Evolutionary conservation across 768 basidiomycete genomes (phyloP).

Genomic region (Trametes maxima): DNA sequence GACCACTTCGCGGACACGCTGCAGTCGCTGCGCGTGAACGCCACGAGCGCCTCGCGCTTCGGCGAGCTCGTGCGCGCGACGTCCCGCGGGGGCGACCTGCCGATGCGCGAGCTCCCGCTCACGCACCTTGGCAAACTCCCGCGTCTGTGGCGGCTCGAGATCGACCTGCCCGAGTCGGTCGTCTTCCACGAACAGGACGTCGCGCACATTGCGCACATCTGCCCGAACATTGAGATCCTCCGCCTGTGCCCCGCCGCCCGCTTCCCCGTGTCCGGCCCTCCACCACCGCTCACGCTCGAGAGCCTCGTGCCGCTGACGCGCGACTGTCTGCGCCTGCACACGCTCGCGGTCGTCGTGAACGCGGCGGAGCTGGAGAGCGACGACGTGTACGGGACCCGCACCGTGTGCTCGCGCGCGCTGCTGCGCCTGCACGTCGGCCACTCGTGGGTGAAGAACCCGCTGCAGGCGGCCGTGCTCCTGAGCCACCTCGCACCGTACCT

Average conservation of each 20-base stretch:
- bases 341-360: constrained; percentile 66
- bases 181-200: constrained; percentile 66
- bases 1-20: constrained; percentile 63
- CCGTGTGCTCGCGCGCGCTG: constrained; percentile 64
- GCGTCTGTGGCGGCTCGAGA: constrained; percentile 61
- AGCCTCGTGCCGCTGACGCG: constrained; percentile 60
- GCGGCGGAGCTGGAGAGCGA: constrained; percentile 48
- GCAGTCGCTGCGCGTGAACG: constrained; percentile 60
- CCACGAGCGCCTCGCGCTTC: constrained; percentile 76
- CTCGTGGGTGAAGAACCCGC: constrained; percentile 70
- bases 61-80: constrained; percentile 80
- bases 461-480: constrained; percentile 69
- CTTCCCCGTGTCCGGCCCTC: constrained; percentile 54
- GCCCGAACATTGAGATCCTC: constrained; percentile 70
- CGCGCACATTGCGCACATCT: constrained; percentile 56
- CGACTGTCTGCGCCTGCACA: constrained; percentile 63
- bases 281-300: constrained; percentile 63
- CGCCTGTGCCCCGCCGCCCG: constrained; percentile 69
- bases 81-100: constrained; percentile 59
- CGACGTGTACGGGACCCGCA: constrained; percentile 47
- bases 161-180: constrained; percentile 79
- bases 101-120: constrained; percentile 62
- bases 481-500: constrained; percentile 77
- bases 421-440: constrained; percentile 75
- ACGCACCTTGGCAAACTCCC: constrained; percentile 58